These are phyloP conservation scores for Penicillium polonicum DNA, from an alignment of 2,329 filamentous ascomycete species.

Conservation along the genomic window DNA sequence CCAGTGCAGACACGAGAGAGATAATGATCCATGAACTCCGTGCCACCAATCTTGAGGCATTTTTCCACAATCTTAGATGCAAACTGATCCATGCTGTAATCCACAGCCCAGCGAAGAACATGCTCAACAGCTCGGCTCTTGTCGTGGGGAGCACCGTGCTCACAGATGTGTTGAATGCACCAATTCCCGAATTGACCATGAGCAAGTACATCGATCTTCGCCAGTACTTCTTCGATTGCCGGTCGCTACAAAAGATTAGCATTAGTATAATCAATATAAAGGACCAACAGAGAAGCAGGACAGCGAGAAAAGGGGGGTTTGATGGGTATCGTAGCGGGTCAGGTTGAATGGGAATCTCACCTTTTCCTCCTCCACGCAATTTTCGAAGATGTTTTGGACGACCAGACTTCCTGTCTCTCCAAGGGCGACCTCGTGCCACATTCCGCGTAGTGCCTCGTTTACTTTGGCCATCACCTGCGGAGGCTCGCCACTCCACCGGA, in stretches of 20 bases:
- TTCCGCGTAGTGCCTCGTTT: slow-evolving; percentile 88
- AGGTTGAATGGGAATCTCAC: slow-evolving; percentile 49
- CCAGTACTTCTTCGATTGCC: slow-evolving; percentile 93
- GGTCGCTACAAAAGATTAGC: slow-evolving; percentile 65
- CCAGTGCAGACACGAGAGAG: slow-evolving; percentile 92
- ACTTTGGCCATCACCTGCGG: slow-evolving; percentile 99
- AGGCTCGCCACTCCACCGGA: slow-evolving; percentile 90
- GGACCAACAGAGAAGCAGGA: not conserved
- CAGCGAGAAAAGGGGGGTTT: not conserved
- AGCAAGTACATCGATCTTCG: slow-evolving; percentile 92
- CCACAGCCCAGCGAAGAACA: slow-evolving; percentile 86
- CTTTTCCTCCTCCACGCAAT: slow-evolving; percentile 98
- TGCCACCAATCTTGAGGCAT: slow-evolving; percentile 92
- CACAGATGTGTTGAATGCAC: slow-evolving; percentile 99
- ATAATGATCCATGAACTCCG: slow-evolving; percentile 88
- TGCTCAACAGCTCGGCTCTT: slow-evolving; percentile 93
- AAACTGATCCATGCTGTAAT: slow-evolving; percentile 99
- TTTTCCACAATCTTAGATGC: slow-evolving; percentile 99
- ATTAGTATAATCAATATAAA: not conserved
- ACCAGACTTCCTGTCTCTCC: slow-evolving; percentile 97
- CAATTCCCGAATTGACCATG: slow-evolving; percentile 99
- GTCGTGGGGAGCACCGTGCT: slow-evolving; percentile 88
- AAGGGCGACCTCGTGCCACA: slow-evolving; percentile 98
- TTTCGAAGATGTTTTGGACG: slow-evolving; percentile 99
- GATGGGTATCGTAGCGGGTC: not conserved